Evolutionary conservation across 208 protist species (phyloP).

Genomic region (Trypanosoma platydactyli): DNA sequence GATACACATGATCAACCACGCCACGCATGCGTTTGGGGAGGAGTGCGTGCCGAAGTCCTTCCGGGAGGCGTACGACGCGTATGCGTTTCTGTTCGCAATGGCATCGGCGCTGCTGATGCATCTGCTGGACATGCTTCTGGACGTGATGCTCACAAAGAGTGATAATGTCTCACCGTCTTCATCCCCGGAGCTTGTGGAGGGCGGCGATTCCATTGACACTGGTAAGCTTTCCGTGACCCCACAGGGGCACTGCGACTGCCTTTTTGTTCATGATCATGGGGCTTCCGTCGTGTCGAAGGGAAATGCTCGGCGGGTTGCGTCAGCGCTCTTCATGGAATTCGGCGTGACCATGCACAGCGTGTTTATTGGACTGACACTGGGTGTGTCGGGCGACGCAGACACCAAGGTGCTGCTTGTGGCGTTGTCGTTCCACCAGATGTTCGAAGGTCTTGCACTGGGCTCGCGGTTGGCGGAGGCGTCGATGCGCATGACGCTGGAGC

Average conservation of each 20-base stretch:
- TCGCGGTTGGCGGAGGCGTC: slow-evolving; percentile 49
- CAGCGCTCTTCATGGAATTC: slow-evolving; percentile 54
- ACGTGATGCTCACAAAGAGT: neutral
- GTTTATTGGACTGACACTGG: slow-evolving; percentile 63
- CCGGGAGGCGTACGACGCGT: slow-evolving; percentile 42
- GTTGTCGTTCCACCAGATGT: slow-evolving; percentile 72
- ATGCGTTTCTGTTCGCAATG: slow-evolving; percentile 56
- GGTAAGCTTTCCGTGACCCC: no score
- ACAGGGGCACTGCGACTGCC: no score
- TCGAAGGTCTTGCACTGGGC: slow-evolving; percentile 64
- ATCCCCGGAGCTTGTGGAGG: neutral
- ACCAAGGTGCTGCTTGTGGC: slow-evolving; percentile 45
- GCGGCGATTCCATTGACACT: no score
- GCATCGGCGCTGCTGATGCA: slow-evolving; percentile 61
- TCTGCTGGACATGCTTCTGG: slow-evolving; percentile 40
- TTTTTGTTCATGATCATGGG: slow-evolving; percentile 20
- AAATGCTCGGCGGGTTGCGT: slow-evolving; percentile 21
- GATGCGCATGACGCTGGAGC: slow-evolving; percentile 33
- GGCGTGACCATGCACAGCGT: slow-evolving; percentile 67
- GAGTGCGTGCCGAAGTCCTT: slow-evolving; percentile 48
- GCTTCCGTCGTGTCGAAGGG: neutral
- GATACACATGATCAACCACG: slow-evolving; percentile 68
- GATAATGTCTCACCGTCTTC: neutral
- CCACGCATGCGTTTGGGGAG: slow-evolving; percentile 33
- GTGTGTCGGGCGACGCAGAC: slow-evolving; percentile 43